Conservation (phyloP, 306 rosid genomes). For the Malus asiatica region DNA sequence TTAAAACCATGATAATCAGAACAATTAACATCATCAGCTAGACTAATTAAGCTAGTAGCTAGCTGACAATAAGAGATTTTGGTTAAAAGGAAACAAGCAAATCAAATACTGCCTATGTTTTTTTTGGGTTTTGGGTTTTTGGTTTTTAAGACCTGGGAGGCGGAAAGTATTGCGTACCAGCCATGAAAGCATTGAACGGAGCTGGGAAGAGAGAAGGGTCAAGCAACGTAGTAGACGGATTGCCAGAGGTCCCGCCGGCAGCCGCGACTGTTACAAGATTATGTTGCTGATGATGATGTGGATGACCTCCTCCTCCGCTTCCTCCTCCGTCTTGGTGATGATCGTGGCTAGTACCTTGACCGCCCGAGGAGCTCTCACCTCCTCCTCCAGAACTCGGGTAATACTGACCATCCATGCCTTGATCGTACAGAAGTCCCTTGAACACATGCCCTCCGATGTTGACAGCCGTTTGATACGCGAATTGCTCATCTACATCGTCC, state of each 20-base stretch:
- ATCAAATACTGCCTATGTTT: not conserved
- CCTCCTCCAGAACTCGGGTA: conserved; percentile 19
- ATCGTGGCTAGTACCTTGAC: conserved; percentile 24
- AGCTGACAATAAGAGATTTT: not conserved
- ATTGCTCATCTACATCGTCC: conserved; percentile 80
- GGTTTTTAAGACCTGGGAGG: conserved; percentile 57
- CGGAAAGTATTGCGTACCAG: conserved; percentile 97
- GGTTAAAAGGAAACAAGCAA: not conserved
- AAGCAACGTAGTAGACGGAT: conserved; percentile 29
- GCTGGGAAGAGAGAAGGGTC: conserved; percentile 76
- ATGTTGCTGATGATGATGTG: conserved; percentile 19
- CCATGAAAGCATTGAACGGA: conserved; percentile 78
- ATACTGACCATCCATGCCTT: conserved; percentile 48
- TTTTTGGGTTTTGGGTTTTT: not conserved
- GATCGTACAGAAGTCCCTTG: conserved; percentile 93
- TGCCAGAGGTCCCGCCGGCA: conserved; percentile 15
- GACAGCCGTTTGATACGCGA: conserved; percentile 88
- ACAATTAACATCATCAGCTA: conserved; percentile 3
- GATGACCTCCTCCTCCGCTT: not conserved
- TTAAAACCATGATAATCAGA: conserved; percentile 4
- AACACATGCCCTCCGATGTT: conserved; percentile 91
- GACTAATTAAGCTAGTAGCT: not conserved
- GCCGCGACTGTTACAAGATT: conserved; percentile 35
- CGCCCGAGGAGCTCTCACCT: conserved; percentile 56
- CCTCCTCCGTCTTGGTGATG: conserved; percentile 16